These are phyloP conservation scores for Prinsepia uniflora DNA, from an alignment of 306 rosid genomes.

Conservation along the genomic window DNA sequence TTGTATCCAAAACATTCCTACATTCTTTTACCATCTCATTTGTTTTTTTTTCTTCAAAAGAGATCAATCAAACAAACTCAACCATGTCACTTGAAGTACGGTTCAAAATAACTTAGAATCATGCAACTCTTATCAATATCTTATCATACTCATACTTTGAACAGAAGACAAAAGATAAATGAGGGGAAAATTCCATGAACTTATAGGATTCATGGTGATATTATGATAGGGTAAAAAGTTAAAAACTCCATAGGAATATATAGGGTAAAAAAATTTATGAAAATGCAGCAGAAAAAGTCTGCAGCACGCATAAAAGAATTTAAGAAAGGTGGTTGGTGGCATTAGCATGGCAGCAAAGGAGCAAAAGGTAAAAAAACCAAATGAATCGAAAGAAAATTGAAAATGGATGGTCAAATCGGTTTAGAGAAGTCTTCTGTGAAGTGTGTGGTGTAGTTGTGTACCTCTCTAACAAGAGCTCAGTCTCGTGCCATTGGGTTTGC, in stretches of 20 bases:
- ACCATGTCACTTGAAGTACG: neutral
- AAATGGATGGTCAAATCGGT: constrained; percentile 6
- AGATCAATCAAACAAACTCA: neutral
- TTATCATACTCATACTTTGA: neutral
- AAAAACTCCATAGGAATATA: too few species aligned
- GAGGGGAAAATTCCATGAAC: neutral
- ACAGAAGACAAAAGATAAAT: neutral
- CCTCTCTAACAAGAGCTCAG: neutral
- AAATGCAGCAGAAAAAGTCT: neutral
- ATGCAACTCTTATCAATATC: too few species aligned
- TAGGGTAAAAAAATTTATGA: neutral
- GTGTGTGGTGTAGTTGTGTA: neutral
- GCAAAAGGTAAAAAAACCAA: neutral
- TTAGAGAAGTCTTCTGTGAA: neutral
- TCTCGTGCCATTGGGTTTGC: constrained; percentile 3
- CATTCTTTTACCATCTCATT: neutral
- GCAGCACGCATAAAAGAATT: constrained; percentile 1
- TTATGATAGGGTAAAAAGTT: too few species aligned
- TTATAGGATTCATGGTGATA: too few species aligned
- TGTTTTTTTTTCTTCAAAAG: neutral
- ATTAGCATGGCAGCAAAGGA: neutral
- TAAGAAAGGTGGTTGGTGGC: neutral
- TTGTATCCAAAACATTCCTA: too few species aligned
- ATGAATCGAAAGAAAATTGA: neutral
- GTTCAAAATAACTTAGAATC: neutral